Evolutionary conservation across 2,329 filamentous ascomycete genomes (phyloP).

Genomic region (Trichoderma cornu-damae): DNA sequence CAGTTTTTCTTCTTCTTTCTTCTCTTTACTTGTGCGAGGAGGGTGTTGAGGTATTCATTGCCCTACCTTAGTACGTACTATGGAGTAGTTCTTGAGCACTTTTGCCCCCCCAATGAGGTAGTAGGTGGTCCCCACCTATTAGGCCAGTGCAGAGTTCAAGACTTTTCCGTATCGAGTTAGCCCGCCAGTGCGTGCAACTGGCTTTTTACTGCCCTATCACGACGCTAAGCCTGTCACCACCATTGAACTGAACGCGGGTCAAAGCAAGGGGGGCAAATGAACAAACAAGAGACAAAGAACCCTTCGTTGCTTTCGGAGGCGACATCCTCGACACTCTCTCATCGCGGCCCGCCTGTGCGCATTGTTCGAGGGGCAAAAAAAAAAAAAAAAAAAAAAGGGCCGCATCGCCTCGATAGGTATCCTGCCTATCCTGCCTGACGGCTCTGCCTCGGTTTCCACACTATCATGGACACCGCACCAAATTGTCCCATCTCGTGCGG

Average conservation of each 20-base stretch:
- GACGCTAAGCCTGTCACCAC: background rate
- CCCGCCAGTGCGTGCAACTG: background rate
- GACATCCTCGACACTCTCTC: background rate
- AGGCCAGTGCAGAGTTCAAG: background rate
- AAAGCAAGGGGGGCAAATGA: background rate
- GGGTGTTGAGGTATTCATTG: background rate
- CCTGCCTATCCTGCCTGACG: background rate
- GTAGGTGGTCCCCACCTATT: no score
- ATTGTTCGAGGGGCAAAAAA: background rate
- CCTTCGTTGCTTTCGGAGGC: background rate
- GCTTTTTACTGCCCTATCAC: background rate
- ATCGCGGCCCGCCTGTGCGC: background rate
- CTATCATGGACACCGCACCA: slow-evolving; percentile 11
- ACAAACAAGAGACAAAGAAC: background rate
- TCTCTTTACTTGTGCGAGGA: no score
- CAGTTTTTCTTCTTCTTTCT: background rate
- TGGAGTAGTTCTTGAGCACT: no score
- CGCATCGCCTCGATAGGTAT: slow-evolving; percentile 2
- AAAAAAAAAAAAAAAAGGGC: no score
- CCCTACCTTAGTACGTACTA: no score
- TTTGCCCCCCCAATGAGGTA: no score
- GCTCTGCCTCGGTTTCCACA: slow-evolving; percentile 15
- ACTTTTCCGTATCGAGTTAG: no score
- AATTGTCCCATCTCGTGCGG: background rate
- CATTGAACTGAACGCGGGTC: background rate